Base-by-base conservation (phyloP, 306 rosid species). In the Trichosanthes cucumerina region DNA sequence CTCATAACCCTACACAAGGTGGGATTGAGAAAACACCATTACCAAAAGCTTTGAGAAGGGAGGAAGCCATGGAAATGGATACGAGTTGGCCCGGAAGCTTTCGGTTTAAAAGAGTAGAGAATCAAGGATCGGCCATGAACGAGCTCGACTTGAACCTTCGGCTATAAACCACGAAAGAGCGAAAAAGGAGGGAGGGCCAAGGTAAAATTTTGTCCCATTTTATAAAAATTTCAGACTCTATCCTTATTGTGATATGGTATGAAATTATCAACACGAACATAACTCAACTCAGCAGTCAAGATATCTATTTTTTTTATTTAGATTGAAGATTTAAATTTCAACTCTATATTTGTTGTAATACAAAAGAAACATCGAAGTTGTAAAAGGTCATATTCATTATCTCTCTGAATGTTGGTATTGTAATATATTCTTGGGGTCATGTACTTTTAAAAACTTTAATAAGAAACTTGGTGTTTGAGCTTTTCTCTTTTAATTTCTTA, bases 1-100 rank as follows among this genome's bases (percentile, higher is more conserved):
- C 87, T 81, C 90, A 85, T 74, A 88, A 88, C 53, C 86, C 86
- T 3, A 75, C 50, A 60, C 72, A 85, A 78, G 90, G 78, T 77
- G 87, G 83, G 26, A 53, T 87, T 21, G 21, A 82, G 4, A 66
- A 54, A 78, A 87, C 64, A 36, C 89, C 93, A 57, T 75, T 86
- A 77, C 76, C 87, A 78, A 56, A 23, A 70, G 6, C 21, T 70
- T 70, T 70, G 21, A 43, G 56, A 70, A 14, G 76, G 18, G 76
- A 43, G 26, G 76, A 70, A 23, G 56, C 36, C 54, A 66, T 66
- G 28, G 76, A 21, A 21, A 43, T 23, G 6, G 56, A 70, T 23
- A 23, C 56, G 21, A 39, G 56, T 13, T 43, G 76, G 76, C 76
- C 76, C 12, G 76, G 76, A 70, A 70, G 76, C 76, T 70, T 70